Evolutionary conservation across 345 rosid species (phyloP), one percentile per base, ranked within the genome.

Genomic region (Nasturtium officinale): DNA sequence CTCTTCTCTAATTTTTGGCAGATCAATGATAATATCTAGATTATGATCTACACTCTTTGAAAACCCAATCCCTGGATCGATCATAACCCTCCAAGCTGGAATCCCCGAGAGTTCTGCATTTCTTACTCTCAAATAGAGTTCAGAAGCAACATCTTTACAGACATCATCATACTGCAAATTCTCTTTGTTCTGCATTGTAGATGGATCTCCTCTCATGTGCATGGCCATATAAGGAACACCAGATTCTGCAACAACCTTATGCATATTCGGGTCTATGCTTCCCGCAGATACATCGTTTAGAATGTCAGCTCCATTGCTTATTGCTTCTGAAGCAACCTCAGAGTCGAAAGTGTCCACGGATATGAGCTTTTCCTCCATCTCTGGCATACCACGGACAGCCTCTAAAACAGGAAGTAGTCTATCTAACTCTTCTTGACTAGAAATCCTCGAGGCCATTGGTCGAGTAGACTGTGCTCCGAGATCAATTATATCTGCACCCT

Each of bases 191-290:
- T 95, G 99, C 96, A 91, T 91, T 32, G 96, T 88, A 28, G 81
- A 56, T 25, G 96, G 96, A 77, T 94, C 90, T 57, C 93, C 99
- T 78, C 97, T 89, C 99, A 91, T 94, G 86, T 95, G 98, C 98
- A 91, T 95, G 2, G 82, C 83, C 48, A 91, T 80, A 42, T 88
- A 91, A 60, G 96, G 96, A 77, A 86, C 94, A 37, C 80, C 79
- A 37, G 93, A 89, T 21, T 69, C 80, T 9, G 77, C 80, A 38
- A 95, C 85, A 69, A 83, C 87, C 61, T 75, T 83, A 46, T 74
- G 81, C 98, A 95, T 91, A 55, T 87, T 79, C 5, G 82, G 72
- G 43, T 95, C 99, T 73, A 95, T 67, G 21, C 51, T 77, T 62
- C 98, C 98, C 0, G 93, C 92, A 30, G 96, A 95, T 33, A 87